These are phyloP conservation scores for Aureobasidium vineae DNA, from an alignment of 2,329 filamentous ascomycete species.

Conservation along the genomic window DNA sequence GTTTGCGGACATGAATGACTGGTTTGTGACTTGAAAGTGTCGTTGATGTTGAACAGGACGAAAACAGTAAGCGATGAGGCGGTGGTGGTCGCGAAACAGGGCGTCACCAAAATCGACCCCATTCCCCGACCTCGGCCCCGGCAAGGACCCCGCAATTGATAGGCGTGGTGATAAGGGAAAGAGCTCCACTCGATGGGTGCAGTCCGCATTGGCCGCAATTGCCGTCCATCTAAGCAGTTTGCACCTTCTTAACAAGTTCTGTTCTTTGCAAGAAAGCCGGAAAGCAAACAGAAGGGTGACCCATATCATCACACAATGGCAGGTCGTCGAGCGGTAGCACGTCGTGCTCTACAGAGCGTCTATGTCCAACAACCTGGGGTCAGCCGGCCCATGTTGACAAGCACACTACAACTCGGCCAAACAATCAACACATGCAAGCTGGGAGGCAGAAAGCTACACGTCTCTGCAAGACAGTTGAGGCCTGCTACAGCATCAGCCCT, in stretches of 20 bases:
- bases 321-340: conserved; percentile 46
- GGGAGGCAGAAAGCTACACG: conserved; percentile 52
- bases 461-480: conserved; percentile 53
- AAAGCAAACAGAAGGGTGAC: neutral
- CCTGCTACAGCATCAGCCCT: conserved; percentile 50
- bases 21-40: neutral
- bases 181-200: conserved; percentile 7
- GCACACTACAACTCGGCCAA: conserved; percentile 43
- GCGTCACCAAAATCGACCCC: neutral
- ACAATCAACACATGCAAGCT: conserved; percentile 40
- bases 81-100: too few species aligned
- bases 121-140: conserved; percentile 22
- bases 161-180: conserved; percentile 14
- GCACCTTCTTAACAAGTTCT: conserved; percentile 1
- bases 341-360: conserved; percentile 44
- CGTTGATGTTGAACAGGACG: neutral
- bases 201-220: conserved; percentile 16
- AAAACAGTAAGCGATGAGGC: too few species aligned
- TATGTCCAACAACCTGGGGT: conserved; percentile 41
- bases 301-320: conserved; percentile 41
- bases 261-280: neutral
- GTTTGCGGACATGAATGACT: neutral
- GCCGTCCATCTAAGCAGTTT: conserved; percentile 3
- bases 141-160: conserved; percentile 21
- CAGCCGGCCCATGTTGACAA: conserved; percentile 39